A percentile compares a stretch with the other conserved stretches of the same genome.
Conservation (phyloP, 106 monocot species). For the Phalaenopsis aphrodite region DNA sequence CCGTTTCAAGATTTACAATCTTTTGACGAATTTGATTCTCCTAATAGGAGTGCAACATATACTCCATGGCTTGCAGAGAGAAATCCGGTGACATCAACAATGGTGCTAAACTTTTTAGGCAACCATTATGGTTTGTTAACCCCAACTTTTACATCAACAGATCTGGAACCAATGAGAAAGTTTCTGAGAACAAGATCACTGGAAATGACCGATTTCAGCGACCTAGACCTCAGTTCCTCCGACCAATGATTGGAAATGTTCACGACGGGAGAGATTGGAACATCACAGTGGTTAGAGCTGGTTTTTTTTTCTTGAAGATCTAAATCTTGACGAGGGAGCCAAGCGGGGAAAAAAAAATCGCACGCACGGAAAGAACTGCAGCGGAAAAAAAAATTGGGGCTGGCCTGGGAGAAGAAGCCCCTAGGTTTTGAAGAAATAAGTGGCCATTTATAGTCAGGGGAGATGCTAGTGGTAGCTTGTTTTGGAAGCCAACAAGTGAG, state of each 20-base stretch:
- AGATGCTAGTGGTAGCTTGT: no score
- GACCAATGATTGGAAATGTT: not conserved
- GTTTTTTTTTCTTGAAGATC: not conserved
- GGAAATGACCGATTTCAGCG: constrained; percentile 20
- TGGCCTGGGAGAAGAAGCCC: no score
- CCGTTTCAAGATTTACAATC: constrained; percentile 72
- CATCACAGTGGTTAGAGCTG: not conserved
- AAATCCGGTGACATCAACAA: constrained; percentile 90
- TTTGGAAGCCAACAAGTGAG: no score
- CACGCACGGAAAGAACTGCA: no score
- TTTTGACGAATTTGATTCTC: constrained; percentile 58
- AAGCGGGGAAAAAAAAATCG: no score
- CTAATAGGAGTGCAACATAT: constrained; percentile 22
- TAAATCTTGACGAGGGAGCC: no score
- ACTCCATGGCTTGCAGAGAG: constrained; percentile 75
- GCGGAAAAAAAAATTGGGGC: no score
- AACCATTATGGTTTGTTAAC: constrained; percentile 89
- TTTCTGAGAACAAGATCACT: constrained; percentile 21
- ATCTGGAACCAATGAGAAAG: constrained; percentile 21
- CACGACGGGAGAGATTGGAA: not conserved
- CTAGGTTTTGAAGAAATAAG: no score
- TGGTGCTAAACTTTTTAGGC: constrained; percentile 78
- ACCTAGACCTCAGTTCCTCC: constrained; percentile 16
- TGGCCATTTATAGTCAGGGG: no score
- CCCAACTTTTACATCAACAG: constrained; percentile 70